Conservation (phyloP, 441 rosid genomes). For the Lepidium campestre region DNA sequence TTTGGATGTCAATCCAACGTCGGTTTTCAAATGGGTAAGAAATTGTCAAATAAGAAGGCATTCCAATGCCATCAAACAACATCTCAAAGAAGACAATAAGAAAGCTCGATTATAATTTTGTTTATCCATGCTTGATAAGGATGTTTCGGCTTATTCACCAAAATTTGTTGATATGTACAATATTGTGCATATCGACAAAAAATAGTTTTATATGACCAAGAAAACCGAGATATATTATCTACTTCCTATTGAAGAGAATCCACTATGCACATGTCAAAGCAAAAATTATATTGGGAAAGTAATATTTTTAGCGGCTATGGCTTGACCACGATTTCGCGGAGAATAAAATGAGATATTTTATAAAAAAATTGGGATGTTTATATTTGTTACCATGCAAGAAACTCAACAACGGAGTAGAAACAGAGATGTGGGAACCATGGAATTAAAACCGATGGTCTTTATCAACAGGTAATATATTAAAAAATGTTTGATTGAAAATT, state of each 20-base stretch:
- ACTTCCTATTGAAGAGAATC: not conserved
- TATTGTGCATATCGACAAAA: not conserved
- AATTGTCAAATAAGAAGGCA: not conserved
- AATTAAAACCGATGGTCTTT: not conserved
- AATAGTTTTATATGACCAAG: not conserved
- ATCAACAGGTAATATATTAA: not conserved
- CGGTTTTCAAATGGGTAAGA: not conserved
- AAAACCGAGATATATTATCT: not conserved
- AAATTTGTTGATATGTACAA: not conserved
- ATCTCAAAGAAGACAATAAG: not conserved
- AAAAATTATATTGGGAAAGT: not conserved
- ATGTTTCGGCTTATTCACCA: not conserved
- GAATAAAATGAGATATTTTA: not conserved
- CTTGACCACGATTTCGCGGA: not conserved
- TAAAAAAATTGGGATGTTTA: not conserved
- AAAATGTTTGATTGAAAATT: not conserved
- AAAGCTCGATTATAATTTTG: not conserved
- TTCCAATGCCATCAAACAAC: not conserved
- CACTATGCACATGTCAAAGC: not conserved
- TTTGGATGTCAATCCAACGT: not conserved
- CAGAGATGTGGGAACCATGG: not conserved
- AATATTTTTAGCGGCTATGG: not conserved
- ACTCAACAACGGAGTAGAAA: not conserved
- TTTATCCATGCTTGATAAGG: not conserved
- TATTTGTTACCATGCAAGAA: not conserved